phyloP scores from a whole-genome alignment of 1,284 basidiomycete genomes.

The Phenoliferia sp. region DNA sequence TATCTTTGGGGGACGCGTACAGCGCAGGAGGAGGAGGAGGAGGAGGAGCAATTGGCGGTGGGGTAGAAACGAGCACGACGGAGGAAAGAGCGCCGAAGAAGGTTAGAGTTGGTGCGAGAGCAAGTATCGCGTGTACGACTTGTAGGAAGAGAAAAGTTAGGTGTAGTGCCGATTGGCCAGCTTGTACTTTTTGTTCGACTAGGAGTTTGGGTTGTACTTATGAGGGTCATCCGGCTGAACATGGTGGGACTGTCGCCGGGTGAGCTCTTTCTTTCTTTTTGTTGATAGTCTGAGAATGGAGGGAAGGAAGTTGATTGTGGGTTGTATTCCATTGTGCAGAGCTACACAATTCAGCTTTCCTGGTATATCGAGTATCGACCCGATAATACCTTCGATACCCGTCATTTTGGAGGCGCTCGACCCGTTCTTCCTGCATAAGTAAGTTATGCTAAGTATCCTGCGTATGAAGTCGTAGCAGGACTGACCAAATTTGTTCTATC shows the following conservation, averaged over 20 bases:
- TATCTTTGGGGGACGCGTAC: too few species aligned
- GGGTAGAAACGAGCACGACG: not conserved
- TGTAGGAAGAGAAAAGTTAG: slow-evolving; percentile 35
- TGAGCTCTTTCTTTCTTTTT: not conserved
- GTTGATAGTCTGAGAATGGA: not conserved
- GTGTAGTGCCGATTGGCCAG: slow-evolving; percentile 32
- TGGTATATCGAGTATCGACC: slow-evolving; percentile 4
- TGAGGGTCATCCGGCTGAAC: slow-evolving; percentile 30
- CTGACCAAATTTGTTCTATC: not conserved
- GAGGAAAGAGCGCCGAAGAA: slow-evolving; percentile 9
- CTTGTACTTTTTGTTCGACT: slow-evolving; percentile 24
- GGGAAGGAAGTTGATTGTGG: too few species aligned
- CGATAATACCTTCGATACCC: slow-evolving; percentile 11
- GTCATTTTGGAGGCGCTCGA: slow-evolving; percentile 21
- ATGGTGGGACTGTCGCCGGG: slow-evolving; percentile 6
- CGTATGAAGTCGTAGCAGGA: not conserved
- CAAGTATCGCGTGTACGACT: slow-evolving; percentile 26
- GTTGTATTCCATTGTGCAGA: not conserved
- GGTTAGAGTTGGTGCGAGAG: slow-evolving; percentile 27
- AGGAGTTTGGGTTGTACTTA: slow-evolving; percentile 27
- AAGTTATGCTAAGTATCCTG: not conserved
- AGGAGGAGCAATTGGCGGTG: not conserved
- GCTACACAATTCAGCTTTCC: not conserved
- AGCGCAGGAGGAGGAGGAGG: not conserved
- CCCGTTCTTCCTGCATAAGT: slow-evolving; percentile 26